Evolutionary conservation across 805 yeast species (phyloP), one percentile per base, ranked within the genome.

Genomic region (Peterozyma toletana): DNA sequence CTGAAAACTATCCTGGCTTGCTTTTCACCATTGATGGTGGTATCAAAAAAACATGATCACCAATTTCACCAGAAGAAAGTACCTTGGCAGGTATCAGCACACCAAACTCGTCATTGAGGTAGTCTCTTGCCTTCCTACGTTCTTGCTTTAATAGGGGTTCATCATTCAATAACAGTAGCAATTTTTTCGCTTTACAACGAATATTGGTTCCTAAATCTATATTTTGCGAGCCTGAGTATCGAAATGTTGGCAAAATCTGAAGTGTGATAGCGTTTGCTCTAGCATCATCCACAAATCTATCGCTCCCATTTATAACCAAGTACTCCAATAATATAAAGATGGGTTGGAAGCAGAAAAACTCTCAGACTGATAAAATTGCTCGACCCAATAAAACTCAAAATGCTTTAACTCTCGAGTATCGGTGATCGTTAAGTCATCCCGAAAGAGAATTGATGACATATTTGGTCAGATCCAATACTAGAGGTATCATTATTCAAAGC

Each of bases 141-240:
- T 90, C 98, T 35, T 78, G 67, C 49, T 98, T 77, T 42, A 91
- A 80, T 60, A 70, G 67, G 6, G 72, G 71, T 55, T 88, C 96
- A 61, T 87, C 95, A 53, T 79, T 79, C 52, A 93, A 71, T 52
- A 93, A 70, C 13, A 70, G 72, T 21, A 80, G 68, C 48, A 93
- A 70, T 50, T 80, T 81, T 62, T 88, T 86, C 29, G 96, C 83
- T 53, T 96, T 79, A 65, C 87, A 90, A 57, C 99, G 78, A 45
- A 93, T 96, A 59, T 91, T 90, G 52, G 89, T 80, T 42, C 99
- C 99, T 66, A 90, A 97, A 63, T 93, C 99, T 52, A 88, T 79
- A 30, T 97, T 97, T 60, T 87, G 86, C 15, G 89, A 78, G 63
- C 91, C 98, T 39, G 86, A 83, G 67, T 88, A 93, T 63, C 90